A percentile compares a stretch with the other conserved stretches of the same genome.
phyloP scores from a whole-genome alignment of 192 early-diverging fungal genomes.

The Linnemannia exigua region DNA sequence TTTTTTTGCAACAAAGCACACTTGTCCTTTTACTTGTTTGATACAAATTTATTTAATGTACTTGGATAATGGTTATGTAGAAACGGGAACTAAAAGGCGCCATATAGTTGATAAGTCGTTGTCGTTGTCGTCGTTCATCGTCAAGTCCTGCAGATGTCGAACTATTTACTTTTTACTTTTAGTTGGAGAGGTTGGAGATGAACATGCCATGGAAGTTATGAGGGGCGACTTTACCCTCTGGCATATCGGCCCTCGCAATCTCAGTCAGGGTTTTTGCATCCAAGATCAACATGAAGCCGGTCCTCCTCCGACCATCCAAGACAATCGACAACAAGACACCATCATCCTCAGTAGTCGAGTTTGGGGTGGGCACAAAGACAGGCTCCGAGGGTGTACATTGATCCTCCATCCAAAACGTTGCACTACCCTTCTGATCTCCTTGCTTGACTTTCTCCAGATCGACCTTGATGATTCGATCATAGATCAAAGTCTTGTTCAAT shows the following conservation, averaged over 20 bases:
- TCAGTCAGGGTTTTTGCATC: constrained; percentile 64
- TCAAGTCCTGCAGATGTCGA: no score
- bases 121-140: no score
- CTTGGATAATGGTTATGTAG: no score
- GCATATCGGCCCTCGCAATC: constrained; percentile 61
- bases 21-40: neutral
- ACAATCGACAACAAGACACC: constrained; percentile 67
- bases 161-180: neutral
- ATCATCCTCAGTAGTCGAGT: constrained; percentile 65
- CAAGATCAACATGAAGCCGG: constrained; percentile 62
- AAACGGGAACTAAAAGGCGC: no score
- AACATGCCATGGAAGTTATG: constrained; percentile 68
- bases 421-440: constrained; percentile 30
- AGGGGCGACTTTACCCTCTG: constrained; percentile 47
- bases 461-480: constrained; percentile 52
- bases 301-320: constrained; percentile 50
- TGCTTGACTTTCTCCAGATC: constrained; percentile 36
- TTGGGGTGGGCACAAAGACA: constrained; percentile 67
- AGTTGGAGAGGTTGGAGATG: constrained; percentile 4
- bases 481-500: constrained; percentile 29
- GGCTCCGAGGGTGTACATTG: constrained; percentile 66
- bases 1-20: neutral
- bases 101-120: no score
- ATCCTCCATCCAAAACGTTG: constrained; percentile 53
- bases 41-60: neutral